Base-by-base conservation (phyloP, 495 filamentous ascomycete genomes). In the Choiromyces venosus region DNA sequence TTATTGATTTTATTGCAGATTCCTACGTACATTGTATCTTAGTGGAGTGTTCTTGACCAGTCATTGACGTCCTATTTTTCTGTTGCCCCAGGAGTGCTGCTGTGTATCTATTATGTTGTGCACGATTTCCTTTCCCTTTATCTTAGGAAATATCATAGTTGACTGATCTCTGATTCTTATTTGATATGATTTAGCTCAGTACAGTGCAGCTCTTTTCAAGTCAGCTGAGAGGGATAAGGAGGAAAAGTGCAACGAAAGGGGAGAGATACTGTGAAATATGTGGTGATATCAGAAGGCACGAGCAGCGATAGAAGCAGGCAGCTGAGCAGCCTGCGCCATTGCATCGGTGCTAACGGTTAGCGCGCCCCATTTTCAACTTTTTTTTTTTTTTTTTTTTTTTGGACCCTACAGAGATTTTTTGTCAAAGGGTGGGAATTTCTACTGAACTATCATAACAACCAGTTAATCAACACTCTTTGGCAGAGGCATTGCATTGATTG, bases 1-100 rank as follows among this genome's bases (percentile, higher is more conserved):
- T n/a, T n/a, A n/a, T n/a, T n/a, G n/a, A 52, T 68, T 38, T 68
- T 67, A 69, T 66, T 65, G 73, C 10, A 29, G 52, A n/a, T 25
- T 12, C 46, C 21, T 52, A 9, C 25, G 52, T 18, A 25, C 52
- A 61, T 29, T 9, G 7, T 29, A 61, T 61, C 52, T 61, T 61
- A 61, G n/a, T 9, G 2, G 52, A 19, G 14, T 21, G 7, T 5
- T 19, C 42, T 44, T 21, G 42, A 44, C 42, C 42, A 16, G n/a
- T 61, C 52, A 14, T 29, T 61, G 52, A 29, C 2, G n/a, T 29
- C 52, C n/a, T 56, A 56, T 56, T 56, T 56, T 56, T 29, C 29
- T 61, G 25, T 29, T 61, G 52, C 52, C 16, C 44, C 18, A 18
- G 40, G 40, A 19, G 14, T 16, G 14, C 40, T 42, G 40, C 18